Evolutionary conservation across 2,329 filamentous ascomycete species (phyloP), one percentile per base, ranked within the genome.

Genomic region (Hypoxylon sp.): DNA sequence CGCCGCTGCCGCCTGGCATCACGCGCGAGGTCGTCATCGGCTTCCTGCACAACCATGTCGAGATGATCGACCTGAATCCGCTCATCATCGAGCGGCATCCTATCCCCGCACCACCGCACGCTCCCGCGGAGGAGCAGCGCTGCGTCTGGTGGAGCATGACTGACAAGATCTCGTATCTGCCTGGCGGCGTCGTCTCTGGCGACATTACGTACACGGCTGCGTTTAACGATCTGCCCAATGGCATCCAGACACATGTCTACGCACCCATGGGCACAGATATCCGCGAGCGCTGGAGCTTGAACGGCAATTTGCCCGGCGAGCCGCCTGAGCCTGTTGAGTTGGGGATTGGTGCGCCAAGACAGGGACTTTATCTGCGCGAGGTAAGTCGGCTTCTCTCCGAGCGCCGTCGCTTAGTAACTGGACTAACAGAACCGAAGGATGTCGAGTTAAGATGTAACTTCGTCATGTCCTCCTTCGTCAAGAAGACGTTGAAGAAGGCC

Each of bases 1-100:
- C 92, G 29, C 91, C 93, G 17, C 85, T 97, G 32, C 93, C 94
- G 7, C 73, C 87, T 1, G 83, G 84, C 72, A 87, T 96, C 71
- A 84, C 88, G 52, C 88, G 93, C 60, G 85, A 91, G 72, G 86
- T 88, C n/a, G 92, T 93, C 46, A 78, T 97, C 70, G 85, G 88
- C 59, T 92, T 93, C 72, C 88, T 97, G 32, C 92, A 93, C 79
- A 86, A 91, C 79, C 93, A 97, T 80, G 79, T 86, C 54, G 90
- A 90, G 73, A 97, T 97, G 91, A 97, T 97, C 75, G 91, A 95
- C 76, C 84, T 97, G 63, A 97, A 97, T 79, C 93, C 93, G 1
- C 85, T 97, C 52, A 91, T 97, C 61, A 88, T 91, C 69, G 89
- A 92, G 67, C 87, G 92, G 63, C 86, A 90, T 72, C 85, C 84